phyloP scores from a whole-genome alignment of 768 basidiomycete species.

The Dioszegia aurantiaca region DNA sequence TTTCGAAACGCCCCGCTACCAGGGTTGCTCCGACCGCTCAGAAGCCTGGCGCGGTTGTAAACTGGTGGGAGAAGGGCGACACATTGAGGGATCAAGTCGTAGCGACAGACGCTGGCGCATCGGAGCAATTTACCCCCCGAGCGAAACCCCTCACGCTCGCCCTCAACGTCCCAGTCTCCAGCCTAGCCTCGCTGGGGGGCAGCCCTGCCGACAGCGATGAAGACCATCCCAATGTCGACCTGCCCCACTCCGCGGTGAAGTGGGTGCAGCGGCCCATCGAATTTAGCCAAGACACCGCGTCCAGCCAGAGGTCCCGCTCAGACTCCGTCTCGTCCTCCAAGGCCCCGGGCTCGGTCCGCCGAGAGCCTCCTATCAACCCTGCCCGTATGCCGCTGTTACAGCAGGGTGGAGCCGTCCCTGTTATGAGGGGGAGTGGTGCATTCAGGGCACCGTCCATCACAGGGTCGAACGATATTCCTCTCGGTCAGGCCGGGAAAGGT shows the following conservation, averaged over 20 bases:
- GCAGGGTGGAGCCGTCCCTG: background rate
- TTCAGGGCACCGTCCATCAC: background rate
- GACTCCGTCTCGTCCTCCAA: background rate
- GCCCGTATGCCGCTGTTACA: background rate
- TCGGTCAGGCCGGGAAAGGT: constrained; percentile 3
- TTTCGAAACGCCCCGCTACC: background rate
- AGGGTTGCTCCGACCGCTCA: background rate
- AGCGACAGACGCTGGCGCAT: too few relatives aligned
- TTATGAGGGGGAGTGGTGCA: background rate
- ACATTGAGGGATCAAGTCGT: background rate
- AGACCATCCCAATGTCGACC: constrained; percentile 33
- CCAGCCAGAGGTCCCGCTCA: background rate
- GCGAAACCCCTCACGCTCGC: too few relatives aligned
- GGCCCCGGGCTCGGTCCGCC: too few relatives aligned
- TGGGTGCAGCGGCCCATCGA: constrained; percentile 33
- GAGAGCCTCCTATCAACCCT: too few relatives aligned
- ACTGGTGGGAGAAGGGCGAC: background rate
- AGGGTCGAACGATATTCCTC: constrained; percentile 7
- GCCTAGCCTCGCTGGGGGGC: constrained; percentile 20
- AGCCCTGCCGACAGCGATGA: constrained; percentile 43
- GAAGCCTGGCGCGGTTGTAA: background rate
- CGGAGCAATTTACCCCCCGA: background rate
- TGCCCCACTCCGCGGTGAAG: constrained; percentile 39
- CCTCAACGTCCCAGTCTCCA: constrained; percentile 16
- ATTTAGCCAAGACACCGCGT: background rate